A percentile compares a stretch with the other conserved stretches of the same genome.
Conservation (phyloP, 2,329 filamentous ascomycete genomes). For the Thermomyces lanuginosus region DNA sequence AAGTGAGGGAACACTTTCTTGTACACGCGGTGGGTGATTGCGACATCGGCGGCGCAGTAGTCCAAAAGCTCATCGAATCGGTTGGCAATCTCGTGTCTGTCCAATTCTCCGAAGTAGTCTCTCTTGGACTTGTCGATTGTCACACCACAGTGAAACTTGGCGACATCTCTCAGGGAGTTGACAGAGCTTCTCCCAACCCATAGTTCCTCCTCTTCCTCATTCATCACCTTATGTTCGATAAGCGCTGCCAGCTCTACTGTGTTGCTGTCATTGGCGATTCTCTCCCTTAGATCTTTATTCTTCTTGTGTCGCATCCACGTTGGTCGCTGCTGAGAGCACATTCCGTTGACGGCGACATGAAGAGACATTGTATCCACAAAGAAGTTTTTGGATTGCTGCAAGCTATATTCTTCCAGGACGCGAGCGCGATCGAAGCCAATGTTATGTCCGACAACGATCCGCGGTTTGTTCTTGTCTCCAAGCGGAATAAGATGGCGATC, state of each 20-base stretch:
- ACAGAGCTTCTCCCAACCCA: constrained; percentile 92
- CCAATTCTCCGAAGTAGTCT: constrained; percentile 71
- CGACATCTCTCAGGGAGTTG: constrained; percentile 88
- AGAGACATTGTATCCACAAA: constrained; percentile 97
- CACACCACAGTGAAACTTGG: constrained; percentile 85
- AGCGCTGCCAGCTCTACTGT: constrained; percentile 55
- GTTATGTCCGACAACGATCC: constrained; percentile 85
- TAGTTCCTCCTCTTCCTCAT: constrained; percentile 78
- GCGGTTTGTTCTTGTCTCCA: constrained; percentile 54
- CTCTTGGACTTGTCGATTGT: constrained; percentile 78
- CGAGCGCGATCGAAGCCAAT: constrained; percentile 87
- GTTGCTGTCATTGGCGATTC: constrained; percentile 54
- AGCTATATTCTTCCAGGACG: constrained; percentile 72
- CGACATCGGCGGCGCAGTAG: constrained; percentile 90
- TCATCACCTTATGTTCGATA: constrained; percentile 48
- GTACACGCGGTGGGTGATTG: constrained; percentile 85
- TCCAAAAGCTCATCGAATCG: constrained; percentile 72
- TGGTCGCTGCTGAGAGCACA: constrained; percentile 91
- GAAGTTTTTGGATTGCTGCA: constrained; percentile 65
- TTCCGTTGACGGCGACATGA: constrained; percentile 93
- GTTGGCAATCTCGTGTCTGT: constrained; percentile 50
- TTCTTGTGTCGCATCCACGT: constrained; percentile 98
- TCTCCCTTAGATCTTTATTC: constrained; percentile 66
- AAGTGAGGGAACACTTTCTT: constrained; percentile 85
- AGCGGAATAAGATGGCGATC: constrained; percentile 73